These are phyloP conservation scores for Acidiella bohemica DNA, from an alignment of 495 filamentous ascomycete genomes.

Conservation along the genomic window DNA sequence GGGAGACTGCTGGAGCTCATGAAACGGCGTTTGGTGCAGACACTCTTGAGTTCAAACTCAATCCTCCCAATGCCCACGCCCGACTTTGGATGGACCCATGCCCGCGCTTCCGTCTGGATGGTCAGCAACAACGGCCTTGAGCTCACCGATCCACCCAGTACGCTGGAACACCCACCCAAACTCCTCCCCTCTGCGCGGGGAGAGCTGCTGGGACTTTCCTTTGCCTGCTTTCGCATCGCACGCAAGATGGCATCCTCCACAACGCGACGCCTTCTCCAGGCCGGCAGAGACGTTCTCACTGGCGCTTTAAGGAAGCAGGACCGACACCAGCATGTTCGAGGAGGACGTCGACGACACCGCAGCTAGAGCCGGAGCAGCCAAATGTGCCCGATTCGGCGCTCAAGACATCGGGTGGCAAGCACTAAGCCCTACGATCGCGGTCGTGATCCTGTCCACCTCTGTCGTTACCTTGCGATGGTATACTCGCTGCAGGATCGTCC, in stretches of 20 bases:
- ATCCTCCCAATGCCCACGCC: background rate
- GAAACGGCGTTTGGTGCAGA: too few relatives aligned
- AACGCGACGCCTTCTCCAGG: background rate
- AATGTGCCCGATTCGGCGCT: conserved; percentile 3
- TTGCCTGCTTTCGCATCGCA: background rate
- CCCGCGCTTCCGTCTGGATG: background rate
- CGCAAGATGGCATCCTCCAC: background rate
- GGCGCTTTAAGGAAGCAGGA: background rate
- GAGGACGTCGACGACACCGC: background rate
- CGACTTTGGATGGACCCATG: background rate
- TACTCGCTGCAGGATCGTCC: conserved; percentile 15
- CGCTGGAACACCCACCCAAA: background rate
- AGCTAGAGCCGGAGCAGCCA: background rate
- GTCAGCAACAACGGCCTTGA: background rate
- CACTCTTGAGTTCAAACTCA: background rate
- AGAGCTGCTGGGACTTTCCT: background rate
- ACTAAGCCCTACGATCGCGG: conserved; percentile 15
- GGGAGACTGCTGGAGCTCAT: too few relatives aligned
- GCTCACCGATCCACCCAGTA: background rate
- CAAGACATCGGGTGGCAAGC: conserved; percentile 19
- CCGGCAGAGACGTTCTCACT: background rate
- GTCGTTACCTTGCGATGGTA: conserved; percentile 22
- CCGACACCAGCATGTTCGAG: background rate
- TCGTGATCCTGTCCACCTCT: conserved; percentile 5
- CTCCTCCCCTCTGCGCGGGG: background rate